Percentiles rank a stretch among this genome's conserved stretches.
Evolutionary conservation across 164 flowering plant species (phyloP).

Genomic region (Brasenia schreberi): DNA sequence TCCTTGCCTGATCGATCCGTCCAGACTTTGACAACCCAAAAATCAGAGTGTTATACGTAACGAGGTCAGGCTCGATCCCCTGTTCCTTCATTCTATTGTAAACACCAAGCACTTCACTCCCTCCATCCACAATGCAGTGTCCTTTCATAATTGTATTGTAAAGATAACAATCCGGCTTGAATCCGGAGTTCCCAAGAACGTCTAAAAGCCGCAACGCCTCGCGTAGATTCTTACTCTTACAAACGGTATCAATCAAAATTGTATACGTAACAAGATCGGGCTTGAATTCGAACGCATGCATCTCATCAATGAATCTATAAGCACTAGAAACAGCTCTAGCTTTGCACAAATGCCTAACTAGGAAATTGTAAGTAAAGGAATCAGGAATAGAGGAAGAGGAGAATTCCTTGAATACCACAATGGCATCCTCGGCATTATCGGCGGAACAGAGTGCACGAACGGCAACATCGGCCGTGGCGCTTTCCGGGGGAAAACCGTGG

Average conservation of each 20-base stretch:
- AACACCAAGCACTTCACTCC: conserved; percentile 53
- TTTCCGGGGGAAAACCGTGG: conserved; percentile 46
- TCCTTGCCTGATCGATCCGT: conserved; percentile 53
- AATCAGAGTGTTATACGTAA: conserved; percentile 77
- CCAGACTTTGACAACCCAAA: conserved; percentile 79
- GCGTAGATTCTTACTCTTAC: conserved; percentile 58
- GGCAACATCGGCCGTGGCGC: conserved; percentile 47
- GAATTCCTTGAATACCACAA: conserved; percentile 42
- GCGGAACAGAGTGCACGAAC: conserved; percentile 52
- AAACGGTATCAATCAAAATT: conserved; percentile 75
- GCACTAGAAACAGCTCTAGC: conserved; percentile 33
- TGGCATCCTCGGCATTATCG: conserved; percentile 39
- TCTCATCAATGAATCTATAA: conserved; percentile 45
- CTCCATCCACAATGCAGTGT: conserved; percentile 44
- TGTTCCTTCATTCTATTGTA: conserved; percentile 70
- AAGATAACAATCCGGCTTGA: conserved; percentile 71
- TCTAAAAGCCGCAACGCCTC: conserved; percentile 55
- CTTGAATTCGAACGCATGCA: conserved; percentile 24
- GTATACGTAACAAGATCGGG: conserved; percentile 69
- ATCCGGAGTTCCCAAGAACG: conserved; percentile 41
- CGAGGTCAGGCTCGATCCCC: conserved; percentile 67
- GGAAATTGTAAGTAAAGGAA: conserved; percentile 54
- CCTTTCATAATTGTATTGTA: conserved; percentile 96
- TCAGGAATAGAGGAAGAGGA: conserved; percentile 29
- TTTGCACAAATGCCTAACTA: conserved; percentile 55